Conservation (phyloP, 768 basidiomycete genomes). For the Phallus indusiatus region DNA sequence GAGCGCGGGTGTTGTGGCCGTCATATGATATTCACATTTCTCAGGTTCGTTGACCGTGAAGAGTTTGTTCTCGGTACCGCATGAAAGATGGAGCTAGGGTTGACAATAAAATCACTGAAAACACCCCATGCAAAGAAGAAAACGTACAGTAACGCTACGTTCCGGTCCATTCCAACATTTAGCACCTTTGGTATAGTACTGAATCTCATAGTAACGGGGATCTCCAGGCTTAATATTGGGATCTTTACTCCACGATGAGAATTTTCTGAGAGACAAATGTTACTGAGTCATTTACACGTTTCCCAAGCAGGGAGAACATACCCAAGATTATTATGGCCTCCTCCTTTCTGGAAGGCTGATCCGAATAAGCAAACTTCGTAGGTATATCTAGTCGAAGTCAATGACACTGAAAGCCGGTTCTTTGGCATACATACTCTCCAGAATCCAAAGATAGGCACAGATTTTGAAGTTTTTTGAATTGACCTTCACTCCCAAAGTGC, state of each 20-base stretch:
- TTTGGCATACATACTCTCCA: slow-evolving; percentile 67
- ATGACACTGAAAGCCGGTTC: neutral
- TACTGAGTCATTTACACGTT: neutral
- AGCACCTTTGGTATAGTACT: slow-evolving; percentile 74
- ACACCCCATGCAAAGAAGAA: neutral
- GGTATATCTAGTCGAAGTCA: slow-evolving; percentile 54
- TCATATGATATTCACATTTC: slow-evolving; percentile 92
- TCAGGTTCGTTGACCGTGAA: slow-evolving; percentile 78
- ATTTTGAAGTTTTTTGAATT: slow-evolving; percentile 93
- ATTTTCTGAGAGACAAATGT: slow-evolving; percentile 40
- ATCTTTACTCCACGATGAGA: slow-evolving; percentile 69
- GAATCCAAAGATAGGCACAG: slow-evolving; percentile 70
- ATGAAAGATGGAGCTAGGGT: slow-evolving; percentile 64
- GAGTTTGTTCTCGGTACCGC: slow-evolving; percentile 79
- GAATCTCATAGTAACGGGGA: slow-evolving; percentile 69
- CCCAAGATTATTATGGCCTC: slow-evolving; percentile 74
- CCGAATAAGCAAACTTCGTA: slow-evolving; percentile 93
- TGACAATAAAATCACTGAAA: neutral
- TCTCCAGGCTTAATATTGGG: slow-evolving; percentile 47
- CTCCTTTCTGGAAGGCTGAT: slow-evolving; percentile 81
- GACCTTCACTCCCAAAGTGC: slow-evolving; percentile 70
- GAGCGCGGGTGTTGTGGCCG: slow-evolving; percentile 75
- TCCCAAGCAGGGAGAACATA: slow-evolving; percentile 27
- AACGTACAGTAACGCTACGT: slow-evolving; percentile 65
- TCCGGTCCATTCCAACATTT: slow-evolving; percentile 97